Evolutionary conservation across 2,329 filamentous ascomycete genomes (phyloP), one percentile per base, ranked within the genome.

Genomic region (Aureobasidium pullulans): DNA sequence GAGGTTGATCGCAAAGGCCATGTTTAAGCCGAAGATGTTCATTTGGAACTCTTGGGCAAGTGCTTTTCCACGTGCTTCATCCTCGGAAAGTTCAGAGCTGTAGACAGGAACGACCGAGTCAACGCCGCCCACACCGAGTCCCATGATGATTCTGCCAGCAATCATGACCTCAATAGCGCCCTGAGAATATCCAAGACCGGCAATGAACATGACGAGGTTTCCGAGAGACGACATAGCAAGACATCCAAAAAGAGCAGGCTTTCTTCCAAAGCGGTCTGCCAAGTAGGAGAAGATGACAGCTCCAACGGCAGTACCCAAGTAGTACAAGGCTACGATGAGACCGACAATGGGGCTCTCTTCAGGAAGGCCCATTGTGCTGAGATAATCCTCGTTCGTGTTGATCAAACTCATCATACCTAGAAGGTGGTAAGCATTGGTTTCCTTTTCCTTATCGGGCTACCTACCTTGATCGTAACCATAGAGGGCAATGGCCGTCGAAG

Each of bases 21-120:
- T 78, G 61, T 84, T 76, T 2, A 86, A 69, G 0, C 83, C 82
- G 59, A 84, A 81, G 62, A 86, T 85, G 63, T 86, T 86, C 68
- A 78, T 80, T 67, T 85, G 83, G 65, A 86, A 86, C 64, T 85
- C 82, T 65, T 86, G 81, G 1, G 82, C 82, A 44, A 86, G 68
- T 1, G 83, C 81, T 64, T 79, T 79, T 6, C 83, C 83, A 46
- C 83, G 72, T 2, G 79, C 76, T 50, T 78, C 79, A 65, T 84
- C 82, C n/a, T 77, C 77, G 2, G 77, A 75, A 34, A 85, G 72
- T 65, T 85, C 83, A 13, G 77, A 77, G 60, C 75, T 57, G 69
- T 85, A 85, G 1, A 84, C 79, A 0, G 83, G 83, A 28, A 85
- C 83, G 0, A 84, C 80, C 15, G 77, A 75, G 66, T 86, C 83